phyloP scores from a whole-genome alignment of 768 basidiomycete genomes.

The Paxillus rubicundulus region DNA sequence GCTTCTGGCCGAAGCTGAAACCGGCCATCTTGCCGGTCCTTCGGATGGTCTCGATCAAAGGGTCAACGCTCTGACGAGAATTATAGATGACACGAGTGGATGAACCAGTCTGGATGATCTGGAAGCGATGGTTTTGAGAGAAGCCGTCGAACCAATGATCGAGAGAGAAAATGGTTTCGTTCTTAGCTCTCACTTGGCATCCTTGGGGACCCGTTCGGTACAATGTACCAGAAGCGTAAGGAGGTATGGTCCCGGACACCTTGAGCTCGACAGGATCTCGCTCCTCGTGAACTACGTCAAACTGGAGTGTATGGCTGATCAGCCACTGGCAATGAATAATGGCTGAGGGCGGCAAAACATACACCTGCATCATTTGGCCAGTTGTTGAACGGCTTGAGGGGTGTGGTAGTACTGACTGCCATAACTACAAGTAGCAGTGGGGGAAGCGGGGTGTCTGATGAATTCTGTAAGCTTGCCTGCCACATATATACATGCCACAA shows the following conservation, averaged over 20 bases:
- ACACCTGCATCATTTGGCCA: constrained; percentile 33
- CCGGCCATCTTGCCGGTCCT: constrained; percentile 18
- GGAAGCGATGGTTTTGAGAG: constrained; percentile 39
- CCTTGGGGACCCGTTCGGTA: constrained; percentile 40
- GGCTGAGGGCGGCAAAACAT: not conserved
- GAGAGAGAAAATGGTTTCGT: constrained; percentile 23
- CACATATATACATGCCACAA: too few relatives aligned
- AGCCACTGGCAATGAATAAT: not conserved
- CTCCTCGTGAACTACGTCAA: constrained; percentile 29
- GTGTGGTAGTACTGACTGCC: not conserved
- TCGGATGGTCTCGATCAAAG: constrained; percentile 28
- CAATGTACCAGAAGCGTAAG: constrained; percentile 36
- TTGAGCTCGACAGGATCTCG: constrained; percentile 25
- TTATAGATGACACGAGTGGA: constrained; percentile 33
- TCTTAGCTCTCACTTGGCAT: constrained; percentile 23
- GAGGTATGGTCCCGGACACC: constrained; percentile 31
- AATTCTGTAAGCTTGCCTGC: too few relatives aligned
- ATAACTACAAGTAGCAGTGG: not conserved
- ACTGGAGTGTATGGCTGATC: constrained; percentile 13
- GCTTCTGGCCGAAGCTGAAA: constrained; percentile 31
- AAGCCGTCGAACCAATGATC: constrained; percentile 44
- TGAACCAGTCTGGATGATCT: constrained; percentile 28
- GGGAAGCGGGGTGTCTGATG: too few relatives aligned
- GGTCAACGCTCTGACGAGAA: constrained; percentile 31
- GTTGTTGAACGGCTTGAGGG: constrained; percentile 24